Percentiles rank a stretch among this genome's conserved stretches.
These are phyloP conservation scores for Fusarium beomiforme DNA, from an alignment of 2,329 filamentous ascomycete genomes.

Conservation along the genomic window DNA sequence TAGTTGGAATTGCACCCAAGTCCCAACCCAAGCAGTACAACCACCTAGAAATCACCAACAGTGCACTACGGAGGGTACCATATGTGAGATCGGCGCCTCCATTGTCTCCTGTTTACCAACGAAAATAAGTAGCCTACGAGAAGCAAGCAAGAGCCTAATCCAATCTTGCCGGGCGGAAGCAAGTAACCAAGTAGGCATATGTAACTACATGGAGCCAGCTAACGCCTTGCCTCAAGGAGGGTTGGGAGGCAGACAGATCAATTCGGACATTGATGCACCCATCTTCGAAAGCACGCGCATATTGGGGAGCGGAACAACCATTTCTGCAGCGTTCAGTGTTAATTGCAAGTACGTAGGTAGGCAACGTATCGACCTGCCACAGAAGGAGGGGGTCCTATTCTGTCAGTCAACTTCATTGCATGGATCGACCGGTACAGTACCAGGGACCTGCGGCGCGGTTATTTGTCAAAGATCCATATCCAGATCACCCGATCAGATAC, in stretches of 20 bases:
- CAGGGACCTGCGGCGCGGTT: constrained; percentile 22
- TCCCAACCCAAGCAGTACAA: constrained; percentile 20
- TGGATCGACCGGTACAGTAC: constrained; percentile 32
- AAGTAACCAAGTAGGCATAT: constrained; percentile 7
- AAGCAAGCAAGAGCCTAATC: constrained; percentile 4
- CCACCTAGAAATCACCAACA: constrained; percentile 27
- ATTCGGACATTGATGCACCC: constrained; percentile 22
- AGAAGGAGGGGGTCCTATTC: constrained; percentile 13
- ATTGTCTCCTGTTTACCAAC: constrained; percentile 26
- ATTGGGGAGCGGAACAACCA: constrained; percentile 4
- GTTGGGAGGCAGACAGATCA: constrained; percentile 4
- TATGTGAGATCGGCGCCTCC: constrained; percentile 38
- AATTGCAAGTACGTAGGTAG: neutral
- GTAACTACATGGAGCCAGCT: neutral
- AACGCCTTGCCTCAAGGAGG: constrained; percentile 1
- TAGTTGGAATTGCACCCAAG: neutral
- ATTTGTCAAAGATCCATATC: constrained; percentile 22
- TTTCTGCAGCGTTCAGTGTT: neutral
- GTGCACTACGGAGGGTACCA: constrained; percentile 19
- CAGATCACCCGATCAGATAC: constrained; percentile 19
- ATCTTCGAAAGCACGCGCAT: constrained; percentile 10
- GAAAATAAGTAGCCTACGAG: constrained; percentile 9
- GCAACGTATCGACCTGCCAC: constrained; percentile 8
- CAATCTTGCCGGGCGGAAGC: neutral
- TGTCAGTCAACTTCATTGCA: constrained; percentile 32